Percentiles rank a stretch among this genome's conserved stretches.
These are phyloP conservation scores for Dipteronia dyeriana DNA, from an alignment of 345 rosid species.

Conservation along the genomic window DNA sequence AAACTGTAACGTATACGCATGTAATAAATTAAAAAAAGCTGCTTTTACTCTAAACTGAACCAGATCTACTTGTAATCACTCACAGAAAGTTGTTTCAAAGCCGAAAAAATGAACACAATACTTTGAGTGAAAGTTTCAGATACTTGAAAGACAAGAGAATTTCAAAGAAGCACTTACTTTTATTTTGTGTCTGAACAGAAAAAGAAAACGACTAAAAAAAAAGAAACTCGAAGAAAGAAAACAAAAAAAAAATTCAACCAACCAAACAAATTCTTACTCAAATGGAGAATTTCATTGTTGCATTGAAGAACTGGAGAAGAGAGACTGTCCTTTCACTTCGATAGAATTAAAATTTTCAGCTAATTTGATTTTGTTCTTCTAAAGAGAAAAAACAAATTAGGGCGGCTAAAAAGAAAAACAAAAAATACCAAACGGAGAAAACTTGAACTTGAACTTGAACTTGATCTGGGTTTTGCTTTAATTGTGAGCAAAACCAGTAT, in stretches of 20 bases:
- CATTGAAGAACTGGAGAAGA: conserved; percentile 11
- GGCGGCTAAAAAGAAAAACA: neutral
- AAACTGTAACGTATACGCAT: conserved; percentile 26
- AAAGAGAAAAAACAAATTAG: neutral
- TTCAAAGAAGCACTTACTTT: conserved; percentile 11
- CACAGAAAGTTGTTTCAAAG: conserved; percentile 12
- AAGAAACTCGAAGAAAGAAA: conserved; percentile 16
- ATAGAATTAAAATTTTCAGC: conserved; percentile 5
- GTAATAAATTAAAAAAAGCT: conserved; percentile 29
- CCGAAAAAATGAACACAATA: neutral
- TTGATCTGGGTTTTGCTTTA: conserved; percentile 17
- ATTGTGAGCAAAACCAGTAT: conserved; percentile 10
- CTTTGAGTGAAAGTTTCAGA: conserved; percentile 45
- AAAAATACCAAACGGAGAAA: neutral
- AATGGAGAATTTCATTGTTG: conserved; percentile 9
- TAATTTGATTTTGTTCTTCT: neutral
- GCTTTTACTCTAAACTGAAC: conserved; percentile 28
- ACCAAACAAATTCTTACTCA: conserved; percentile 12
- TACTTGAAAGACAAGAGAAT: conserved; percentile 45
- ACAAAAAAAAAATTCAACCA: neutral
- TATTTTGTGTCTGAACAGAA: conserved; percentile 6
- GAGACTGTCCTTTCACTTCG: neutral
- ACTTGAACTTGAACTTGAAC: neutral
- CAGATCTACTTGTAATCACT: conserved; percentile 38
- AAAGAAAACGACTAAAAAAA: conserved; percentile 15